Conservation (phyloP, 192 early-diverging fungal species). For the Geranomyces variabilis region DNA sequence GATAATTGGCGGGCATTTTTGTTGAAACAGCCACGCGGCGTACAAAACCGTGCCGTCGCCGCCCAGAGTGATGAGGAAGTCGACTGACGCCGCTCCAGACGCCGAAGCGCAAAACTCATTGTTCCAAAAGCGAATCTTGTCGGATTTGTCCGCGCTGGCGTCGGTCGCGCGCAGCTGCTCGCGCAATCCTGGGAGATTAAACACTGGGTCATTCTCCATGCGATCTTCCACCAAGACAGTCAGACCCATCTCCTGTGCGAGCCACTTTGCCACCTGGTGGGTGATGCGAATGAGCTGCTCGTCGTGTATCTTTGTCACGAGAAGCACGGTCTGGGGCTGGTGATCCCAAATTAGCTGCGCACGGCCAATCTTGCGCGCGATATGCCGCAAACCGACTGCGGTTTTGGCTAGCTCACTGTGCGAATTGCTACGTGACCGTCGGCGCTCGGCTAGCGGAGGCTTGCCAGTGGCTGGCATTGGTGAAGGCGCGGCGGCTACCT, state of each 20-base stretch:
- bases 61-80: constrained; percentile 94
- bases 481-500: background rate
- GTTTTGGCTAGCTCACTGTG: constrained; percentile 52
- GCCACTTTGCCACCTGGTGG: constrained; percentile 44
- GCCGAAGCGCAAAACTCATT: constrained; percentile 22
- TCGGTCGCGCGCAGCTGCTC: constrained; percentile 18
- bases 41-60: constrained; percentile 97
- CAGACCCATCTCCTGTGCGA: constrained; percentile 37
- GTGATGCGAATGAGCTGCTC: constrained; percentile 41
- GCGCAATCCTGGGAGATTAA: background rate
- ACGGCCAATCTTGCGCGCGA: constrained; percentile 58
- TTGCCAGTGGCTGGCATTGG: background rate
- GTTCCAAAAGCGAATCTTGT: constrained; percentile 31
- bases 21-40: constrained; percentile 85
- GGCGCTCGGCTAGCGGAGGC: background rate
- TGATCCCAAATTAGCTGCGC: constrained; percentile 52
- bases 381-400: constrained; percentile 52
- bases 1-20: constrained; percentile 80
- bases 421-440: constrained; percentile 29
- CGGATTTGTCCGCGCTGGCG: background rate
- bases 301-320: constrained; percentile 54
- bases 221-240: constrained; percentile 46
- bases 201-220: constrained; percentile 36
- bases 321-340: constrained; percentile 45
- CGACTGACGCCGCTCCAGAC: constrained; percentile 40